Evolutionary conservation across 1,139 yeast genomes (phyloP), one percentile per base, ranked within the genome.

Genomic region (Yamadazyma trypodendri): DNA sequence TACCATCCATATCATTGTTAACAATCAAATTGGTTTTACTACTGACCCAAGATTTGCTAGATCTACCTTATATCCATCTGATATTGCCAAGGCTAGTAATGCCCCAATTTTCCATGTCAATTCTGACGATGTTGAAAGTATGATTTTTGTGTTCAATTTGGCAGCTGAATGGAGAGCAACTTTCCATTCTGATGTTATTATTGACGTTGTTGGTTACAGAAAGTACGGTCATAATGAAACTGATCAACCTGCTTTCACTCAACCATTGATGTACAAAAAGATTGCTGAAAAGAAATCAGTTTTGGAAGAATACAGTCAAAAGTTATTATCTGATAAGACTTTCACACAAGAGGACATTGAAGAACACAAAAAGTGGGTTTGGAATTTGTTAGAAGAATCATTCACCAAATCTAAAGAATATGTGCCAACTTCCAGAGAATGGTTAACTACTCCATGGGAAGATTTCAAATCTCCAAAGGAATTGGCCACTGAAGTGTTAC

Each of bases 381-480:
- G 99, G 99, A 80, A 81, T 55, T 72, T 81, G 45, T 81, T 92
- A 57, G 97, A 94, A 70, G 95, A 87, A 55, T 84, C 95, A 18
- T 90, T 89, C 70, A 61, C 68, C 47, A 85, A 86, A 67, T 81
- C 95, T 35, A 88, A 88, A 72, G 96, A 89, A 48, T 89, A 90
- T 69, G 77, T 78, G 55, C 95, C 97, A 56, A 84, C 92, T 50
- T 79, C 92, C 36, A 84, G 95, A 74, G 97, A 92, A 73, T 92
- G 98, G 99, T 79, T 92, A 57, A 86, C 98, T 37, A 87, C 96
- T 38, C 95, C 97, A 48, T 92, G 99, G 99, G 97, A 90, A 68
- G 96, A 89, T 52, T 94, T 94, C 75, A 94, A 94, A 76, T 87
- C 97, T 45, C 97, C 97, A 62, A 89, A 83, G 67, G 97, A 90